A percentile compares a stretch with the other conserved stretches of the same genome.
phyloP scores from a whole-genome alignment of 345 rosid species.

The Rhodamnia argentea region DNA sequence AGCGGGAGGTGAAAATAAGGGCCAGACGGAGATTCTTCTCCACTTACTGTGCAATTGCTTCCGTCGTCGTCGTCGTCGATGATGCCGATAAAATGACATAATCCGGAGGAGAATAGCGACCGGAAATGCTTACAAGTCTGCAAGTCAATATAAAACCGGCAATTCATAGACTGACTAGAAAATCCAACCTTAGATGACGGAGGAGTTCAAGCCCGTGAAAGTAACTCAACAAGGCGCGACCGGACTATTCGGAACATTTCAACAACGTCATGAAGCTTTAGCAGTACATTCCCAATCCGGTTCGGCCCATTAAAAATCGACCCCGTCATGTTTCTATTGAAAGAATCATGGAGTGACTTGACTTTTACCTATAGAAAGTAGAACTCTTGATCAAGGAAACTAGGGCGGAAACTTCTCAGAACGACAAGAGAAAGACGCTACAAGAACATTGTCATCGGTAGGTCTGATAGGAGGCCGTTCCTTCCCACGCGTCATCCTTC shows the following conservation, averaged over 20 bases:
- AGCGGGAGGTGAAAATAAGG: neutral
- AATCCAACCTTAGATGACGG: neutral
- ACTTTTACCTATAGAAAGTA: neutral
- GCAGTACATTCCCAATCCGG: neutral
- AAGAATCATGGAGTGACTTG: neutral
- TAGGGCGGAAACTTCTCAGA: neutral
- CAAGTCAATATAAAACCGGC: neutral
- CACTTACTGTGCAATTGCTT: neutral
- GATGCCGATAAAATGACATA: neutral
- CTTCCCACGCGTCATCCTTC: neutral
- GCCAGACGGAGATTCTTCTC: neutral
- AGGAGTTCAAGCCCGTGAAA: neutral
- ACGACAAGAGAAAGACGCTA: neutral
- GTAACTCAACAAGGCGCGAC: neutral
- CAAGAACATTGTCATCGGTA: neutral
- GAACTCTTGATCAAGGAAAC: neutral
- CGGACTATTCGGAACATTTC: neutral
- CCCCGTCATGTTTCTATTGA: neutral
- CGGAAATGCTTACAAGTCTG: neutral
- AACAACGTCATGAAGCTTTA: neutral
- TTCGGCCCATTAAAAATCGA: neutral
- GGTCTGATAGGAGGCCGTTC: neutral
- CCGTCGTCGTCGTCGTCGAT: neutral
- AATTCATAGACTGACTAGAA: neutral
- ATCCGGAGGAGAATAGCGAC: neutral